phyloP scores from a whole-genome alignment of 2,329 filamentous ascomycete genomes.

The Penicillium brevicompactum region DNA sequence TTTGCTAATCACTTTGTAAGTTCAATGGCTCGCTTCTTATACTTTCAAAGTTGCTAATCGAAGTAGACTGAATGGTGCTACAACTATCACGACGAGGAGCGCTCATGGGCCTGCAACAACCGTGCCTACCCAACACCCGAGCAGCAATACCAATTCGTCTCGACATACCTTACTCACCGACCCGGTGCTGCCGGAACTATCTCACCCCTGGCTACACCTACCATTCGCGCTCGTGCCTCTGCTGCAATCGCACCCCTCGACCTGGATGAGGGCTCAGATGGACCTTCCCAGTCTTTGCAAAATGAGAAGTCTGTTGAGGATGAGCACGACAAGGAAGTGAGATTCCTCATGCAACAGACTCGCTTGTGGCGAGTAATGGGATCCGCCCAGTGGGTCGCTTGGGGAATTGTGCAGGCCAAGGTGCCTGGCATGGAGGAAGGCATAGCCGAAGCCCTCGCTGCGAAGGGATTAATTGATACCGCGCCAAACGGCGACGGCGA shows the following conservation, averaged over 20 bases:
- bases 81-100: conserved; percentile 80
- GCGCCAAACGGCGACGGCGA: conserved; percentile 21
- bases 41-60: conserved; percentile 13
- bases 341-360: conserved; percentile 74
- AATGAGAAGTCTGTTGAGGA: conserved; percentile 66
- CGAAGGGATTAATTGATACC: conserved; percentile 18
- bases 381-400: conserved; percentile 88
- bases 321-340: conserved; percentile 66
- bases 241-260: conserved; percentile 68
- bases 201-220: conserved; percentile 32
- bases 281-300: conserved; percentile 56
- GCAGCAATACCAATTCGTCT: conserved; percentile 82
- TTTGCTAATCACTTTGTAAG: conserved; percentile 94
- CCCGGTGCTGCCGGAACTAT: conserved; percentile 45
- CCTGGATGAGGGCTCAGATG: conserved; percentile 68
- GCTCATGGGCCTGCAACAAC: conserved; percentile 68
- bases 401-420: conserved; percentile 95
- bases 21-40: background rate
- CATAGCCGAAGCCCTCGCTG: conserved; percentile 22
- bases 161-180: conserved; percentile 81
- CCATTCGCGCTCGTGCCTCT: conserved; percentile 56
- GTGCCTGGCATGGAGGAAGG: conserved; percentile 68
- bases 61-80: conserved; percentile 86
- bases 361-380: conserved; percentile 85
- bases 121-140: conserved; percentile 73